Conservation (phyloP, 805 yeast species). For the Zygosaccharomyces gambellarensis region DNA sequence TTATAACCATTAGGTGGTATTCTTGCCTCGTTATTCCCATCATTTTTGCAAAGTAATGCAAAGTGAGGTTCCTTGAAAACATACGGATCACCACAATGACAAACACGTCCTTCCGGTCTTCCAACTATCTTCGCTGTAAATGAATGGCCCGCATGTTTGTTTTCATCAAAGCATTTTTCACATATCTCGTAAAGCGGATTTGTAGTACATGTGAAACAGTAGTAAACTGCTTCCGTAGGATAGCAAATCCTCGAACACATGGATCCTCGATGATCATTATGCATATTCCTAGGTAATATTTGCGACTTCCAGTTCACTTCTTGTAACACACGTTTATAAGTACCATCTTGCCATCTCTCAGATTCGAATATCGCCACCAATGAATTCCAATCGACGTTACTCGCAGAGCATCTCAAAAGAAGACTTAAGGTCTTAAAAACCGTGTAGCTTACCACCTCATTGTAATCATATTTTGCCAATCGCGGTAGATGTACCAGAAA, state of each 20-base stretch:
- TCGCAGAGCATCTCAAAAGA: slow-evolving; percentile 14
- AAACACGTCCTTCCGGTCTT: slow-evolving; percentile 31
- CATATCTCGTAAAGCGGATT: slow-evolving; percentile 47
- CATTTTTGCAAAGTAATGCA: slow-evolving; percentile 21
- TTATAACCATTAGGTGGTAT: slow-evolving; percentile 8
- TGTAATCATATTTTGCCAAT: slow-evolving; percentile 23
- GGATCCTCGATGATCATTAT: slow-evolving; percentile 21
- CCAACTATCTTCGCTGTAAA: slow-evolving; percentile 26
- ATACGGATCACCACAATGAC: slow-evolving; percentile 32
- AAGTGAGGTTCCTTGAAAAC: slow-evolving; percentile 20
- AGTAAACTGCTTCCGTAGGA: slow-evolving; percentile 30
- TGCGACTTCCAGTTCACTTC: slow-evolving; percentile 19
- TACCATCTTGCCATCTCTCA: slow-evolving; percentile 20
- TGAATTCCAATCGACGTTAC: slow-evolving; percentile 23
- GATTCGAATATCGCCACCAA: slow-evolving; percentile 17
- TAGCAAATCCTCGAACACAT: slow-evolving; percentile 28
- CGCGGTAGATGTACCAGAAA: slow-evolving; percentile 28
- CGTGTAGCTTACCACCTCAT: slow-evolving; percentile 23
- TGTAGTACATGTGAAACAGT: slow-evolving; percentile 32
- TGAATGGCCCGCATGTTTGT: slow-evolving; percentile 63
- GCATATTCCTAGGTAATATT: background rate
- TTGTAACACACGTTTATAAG: slow-evolving; percentile 15
- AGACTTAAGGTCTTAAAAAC: slow-evolving; percentile 27
- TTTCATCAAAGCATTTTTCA: slow-evolving; percentile 64
- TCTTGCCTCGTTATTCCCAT: slow-evolving; percentile 14